phyloP scores from a whole-genome alignment of 805 yeast genomes.

The Metschnikowia peoriensis region DNA sequence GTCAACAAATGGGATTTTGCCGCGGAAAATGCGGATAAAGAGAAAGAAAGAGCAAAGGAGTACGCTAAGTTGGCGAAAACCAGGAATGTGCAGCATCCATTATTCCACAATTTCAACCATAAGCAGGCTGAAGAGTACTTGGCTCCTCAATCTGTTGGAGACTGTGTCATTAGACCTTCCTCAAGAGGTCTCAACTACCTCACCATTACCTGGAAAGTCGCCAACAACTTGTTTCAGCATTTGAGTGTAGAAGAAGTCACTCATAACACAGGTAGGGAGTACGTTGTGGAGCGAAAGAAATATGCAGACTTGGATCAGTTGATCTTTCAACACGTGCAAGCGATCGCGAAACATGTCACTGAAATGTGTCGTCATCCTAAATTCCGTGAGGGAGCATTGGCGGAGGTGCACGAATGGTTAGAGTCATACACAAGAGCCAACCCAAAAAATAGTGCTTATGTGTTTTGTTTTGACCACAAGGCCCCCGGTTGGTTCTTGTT shows the following conservation, averaged over 20 bases:
- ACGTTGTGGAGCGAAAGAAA: slow-evolving; percentile 62
- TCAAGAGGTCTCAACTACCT: slow-evolving; percentile 85
- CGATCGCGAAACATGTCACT: slow-evolving; percentile 76
- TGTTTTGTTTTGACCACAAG: slow-evolving; percentile 85
- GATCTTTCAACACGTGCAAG: slow-evolving; percentile 81
- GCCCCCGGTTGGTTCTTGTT: slow-evolving; percentile 92
- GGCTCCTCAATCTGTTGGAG: slow-evolving; percentile 88
- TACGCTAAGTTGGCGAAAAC: slow-evolving; percentile 66
- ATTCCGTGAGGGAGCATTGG: slow-evolving; percentile 74
- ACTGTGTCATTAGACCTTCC: slow-evolving; percentile 91
- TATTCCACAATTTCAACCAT: slow-evolving; percentile 78
- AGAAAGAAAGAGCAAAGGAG: slow-evolving; percentile 56
- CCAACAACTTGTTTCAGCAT: slow-evolving; percentile 87
- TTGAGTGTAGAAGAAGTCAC: slow-evolving; percentile 78
- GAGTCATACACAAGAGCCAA: slow-evolving; percentile 88
- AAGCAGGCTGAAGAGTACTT: slow-evolving; percentile 90
- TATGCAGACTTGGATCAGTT: slow-evolving; percentile 92
- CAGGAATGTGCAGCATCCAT: slow-evolving; percentile 87
- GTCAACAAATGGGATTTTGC: slow-evolving; percentile 76
- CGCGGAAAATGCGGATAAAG: slow-evolving; percentile 66
- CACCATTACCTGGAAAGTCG: slow-evolving; percentile 95
- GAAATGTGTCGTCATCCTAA: slow-evolving; percentile 86
- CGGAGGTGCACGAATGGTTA: slow-evolving; percentile 83
- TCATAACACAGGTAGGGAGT: slow-evolving; percentile 58
- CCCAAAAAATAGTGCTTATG: slow-evolving; percentile 85